These are phyloP conservation scores for Ophiostoma quercus DNA, from an alignment of 2,329 filamentous ascomycete genomes.

Conservation along the genomic window DNA sequence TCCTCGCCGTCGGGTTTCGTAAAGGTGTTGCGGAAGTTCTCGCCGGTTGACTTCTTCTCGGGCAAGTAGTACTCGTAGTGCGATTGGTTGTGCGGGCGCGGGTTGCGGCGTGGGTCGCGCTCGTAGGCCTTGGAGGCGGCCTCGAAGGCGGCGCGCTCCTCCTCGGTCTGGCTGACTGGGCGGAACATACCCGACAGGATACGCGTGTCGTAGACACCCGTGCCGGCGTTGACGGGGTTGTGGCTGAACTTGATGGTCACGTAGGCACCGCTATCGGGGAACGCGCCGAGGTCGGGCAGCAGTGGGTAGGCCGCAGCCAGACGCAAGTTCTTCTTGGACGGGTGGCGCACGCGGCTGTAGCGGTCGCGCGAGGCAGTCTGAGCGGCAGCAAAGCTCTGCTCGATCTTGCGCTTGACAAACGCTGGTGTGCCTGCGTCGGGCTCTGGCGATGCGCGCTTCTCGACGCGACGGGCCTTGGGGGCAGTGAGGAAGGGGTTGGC, in stretches of 20 bases:
- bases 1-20: slow-evolving; percentile 53
- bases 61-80: slow-evolving; percentile 64
- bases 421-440: slow-evolving; percentile 56
- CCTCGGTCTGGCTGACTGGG: slow-evolving; percentile 52
- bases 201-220: slow-evolving; percentile 54
- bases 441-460: slow-evolving; percentile 36
- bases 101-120: slow-evolving; percentile 51
- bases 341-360: slow-evolving; percentile 51
- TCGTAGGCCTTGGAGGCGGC: slow-evolving; percentile 50
- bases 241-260: slow-evolving; percentile 64
- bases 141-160: slow-evolving; percentile 49
- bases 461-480: slow-evolving; percentile 35
- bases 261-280: slow-evolving; percentile 64
- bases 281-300: slow-evolving; percentile 61
- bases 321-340: slow-evolving; percentile 53
- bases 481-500: slow-evolving; percentile 13
- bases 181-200: slow-evolving; percentile 57
- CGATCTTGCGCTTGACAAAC: slow-evolving; percentile 63
- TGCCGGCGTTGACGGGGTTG: slow-evolving; percentile 52
- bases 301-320: slow-evolving; percentile 57
- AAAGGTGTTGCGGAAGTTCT: slow-evolving; percentile 57
- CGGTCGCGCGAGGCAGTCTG: slow-evolving; percentile 53
- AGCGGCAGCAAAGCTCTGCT: slow-evolving; percentile 54
- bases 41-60: slow-evolving; percentile 43
- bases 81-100: slow-evolving; percentile 53